Evolutionary conservation across 192 early-diverging fungal species (phyloP), one percentile per base, ranked within the genome.

Genomic region (Podila minutissima): DNA sequence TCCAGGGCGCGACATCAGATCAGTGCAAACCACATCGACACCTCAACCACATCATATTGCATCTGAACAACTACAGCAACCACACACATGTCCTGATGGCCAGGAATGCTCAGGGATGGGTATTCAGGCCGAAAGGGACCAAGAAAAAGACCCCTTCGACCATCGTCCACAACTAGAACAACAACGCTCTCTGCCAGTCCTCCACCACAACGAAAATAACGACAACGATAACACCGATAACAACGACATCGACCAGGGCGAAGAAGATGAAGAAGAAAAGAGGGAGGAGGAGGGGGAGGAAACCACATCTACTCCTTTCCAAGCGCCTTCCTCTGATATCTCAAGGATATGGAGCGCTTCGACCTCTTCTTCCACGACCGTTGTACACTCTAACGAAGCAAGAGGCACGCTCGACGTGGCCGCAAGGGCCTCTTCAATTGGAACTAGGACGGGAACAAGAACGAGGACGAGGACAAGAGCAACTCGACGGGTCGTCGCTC

Each of bases 371-470:
- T 55, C 53, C 41, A 46, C 15, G 53, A 55, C 53, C 53, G 53
- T 55, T 55, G 53, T n/a, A 26, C 5, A 17, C 24, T n/a, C 20
- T 26, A 7, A 22, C 53, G 24, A 24, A n/a, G 53, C 20, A 9
- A 55, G 53, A 55, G 53, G n/a, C n/a, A 55, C 20, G n/a, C 50
- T 24, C n/a, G 53, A 55, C 53, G 53, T 55, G 53, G 53, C 53
- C 53, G 53, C 53, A 55, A 26, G 53, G 53, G 24, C 53, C 53
- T 55, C 24, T 55, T 55, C 53, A 55, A 10, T 55, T 55, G 53
- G 20, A 26, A 26, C 53, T 19, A 55, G n/a, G 24, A 26, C 24
- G 19, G 17, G 8, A 20, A 55, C 22, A 55, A 55, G n/a, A 3
- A 55, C 53, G 6, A 55, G 41, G 41, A 46, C 41, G 15, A 46